A percentile compares a stretch with the other conserved stretches of the same genome.
These are phyloP conservation scores for Arabidopsis suecica DNA, from an alignment of 345 rosid species.

Conservation along the genomic window DNA sequence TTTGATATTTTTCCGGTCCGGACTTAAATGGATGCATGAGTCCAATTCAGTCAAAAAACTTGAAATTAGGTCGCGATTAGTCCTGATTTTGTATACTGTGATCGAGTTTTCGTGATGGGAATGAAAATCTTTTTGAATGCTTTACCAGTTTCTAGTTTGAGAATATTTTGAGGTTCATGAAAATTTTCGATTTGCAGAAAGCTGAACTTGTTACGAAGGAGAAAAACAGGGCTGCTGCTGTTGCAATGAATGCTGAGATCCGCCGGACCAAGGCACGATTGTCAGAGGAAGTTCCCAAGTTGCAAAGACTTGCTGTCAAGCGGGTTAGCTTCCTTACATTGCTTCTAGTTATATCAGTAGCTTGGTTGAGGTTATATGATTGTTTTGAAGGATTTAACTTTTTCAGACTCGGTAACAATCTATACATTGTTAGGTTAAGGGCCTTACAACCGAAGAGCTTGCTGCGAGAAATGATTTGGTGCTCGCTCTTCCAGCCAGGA, in stretches of 20 bases:
- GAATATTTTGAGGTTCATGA: neutral
- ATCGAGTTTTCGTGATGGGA: constrained; percentile 3
- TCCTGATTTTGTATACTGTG: constrained; percentile 5
- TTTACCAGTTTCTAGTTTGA: too few species aligned
- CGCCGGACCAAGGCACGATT: constrained; percentile 92
- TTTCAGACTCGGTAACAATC: neutral
- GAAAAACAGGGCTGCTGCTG: constrained; percentile 85
- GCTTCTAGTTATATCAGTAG: constrained; percentile 8
- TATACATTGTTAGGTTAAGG: constrained; percentile 65
- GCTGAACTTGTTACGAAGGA: constrained; percentile 82
- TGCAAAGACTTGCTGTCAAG: constrained; percentile 93
- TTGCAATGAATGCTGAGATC: constrained; percentile 94
- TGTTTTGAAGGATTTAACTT: constrained; percentile 16
- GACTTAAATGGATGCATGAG: neutral
- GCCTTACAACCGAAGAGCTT: constrained; percentile 87
- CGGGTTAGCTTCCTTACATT: constrained; percentile 52
- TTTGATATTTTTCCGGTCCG: neutral
- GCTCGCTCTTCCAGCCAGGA: constrained; percentile 90
- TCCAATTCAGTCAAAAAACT: constrained; percentile 18
- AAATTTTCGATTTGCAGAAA: constrained; percentile 60
- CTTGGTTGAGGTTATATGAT: constrained; percentile 21
- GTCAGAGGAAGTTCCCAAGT: constrained; percentile 86
- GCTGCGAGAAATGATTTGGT: constrained; percentile 89
- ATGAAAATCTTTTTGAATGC: neutral
- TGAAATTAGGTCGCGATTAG: constrained; percentile 4